These are phyloP conservation scores for Kluyveromyces sp. DNA, from an alignment of 1,139 yeast species.

Conservation along the genomic window DNA sequence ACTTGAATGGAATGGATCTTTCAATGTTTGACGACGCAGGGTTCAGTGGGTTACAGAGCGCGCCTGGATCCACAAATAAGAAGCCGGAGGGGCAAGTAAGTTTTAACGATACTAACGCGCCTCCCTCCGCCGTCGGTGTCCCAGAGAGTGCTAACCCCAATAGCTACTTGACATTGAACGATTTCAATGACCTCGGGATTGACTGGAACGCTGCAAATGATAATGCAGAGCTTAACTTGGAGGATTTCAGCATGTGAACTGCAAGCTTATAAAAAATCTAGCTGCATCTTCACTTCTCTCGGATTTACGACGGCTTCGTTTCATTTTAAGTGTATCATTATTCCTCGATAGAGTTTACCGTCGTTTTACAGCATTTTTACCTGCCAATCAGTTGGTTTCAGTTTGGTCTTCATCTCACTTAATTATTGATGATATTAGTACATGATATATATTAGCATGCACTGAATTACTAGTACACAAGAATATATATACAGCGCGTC, in stretches of 20 bases:
- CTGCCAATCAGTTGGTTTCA: no score
- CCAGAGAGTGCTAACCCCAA: slow-evolving; percentile 16
- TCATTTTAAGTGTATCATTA: no score
- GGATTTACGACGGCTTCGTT: no score
- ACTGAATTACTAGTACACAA: background rate
- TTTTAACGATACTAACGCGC: slow-evolving; percentile 6
- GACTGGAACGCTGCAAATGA: slow-evolving; percentile 32
- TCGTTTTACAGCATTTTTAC: no score
- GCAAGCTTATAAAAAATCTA: no score
- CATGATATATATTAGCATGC: background rate
- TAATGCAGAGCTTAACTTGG: slow-evolving; percentile 26
- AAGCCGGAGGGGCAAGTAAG: slow-evolving; percentile 3
- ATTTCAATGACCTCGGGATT: slow-evolving; percentile 31
- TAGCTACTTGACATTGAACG: slow-evolving; percentile 31
- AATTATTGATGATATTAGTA: background rate
- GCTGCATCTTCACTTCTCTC: no score
- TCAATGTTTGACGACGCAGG: slow-evolving; percentile 27
- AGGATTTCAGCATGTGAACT: slow-evolving; percentile 27
- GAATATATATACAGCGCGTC: background rate
- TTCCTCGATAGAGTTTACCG: no score
- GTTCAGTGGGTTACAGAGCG: slow-evolving; percentile 15
- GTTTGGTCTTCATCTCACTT: background rate
- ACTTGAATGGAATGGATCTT: slow-evolving; percentile 28
- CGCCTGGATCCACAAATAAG: slow-evolving; percentile 9
- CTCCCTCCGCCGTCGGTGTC: slow-evolving; percentile 3